Evolutionary conservation across 2,329 filamentous ascomycete species (phyloP).

Genomic region (Cryphonectria japonica): DNA sequence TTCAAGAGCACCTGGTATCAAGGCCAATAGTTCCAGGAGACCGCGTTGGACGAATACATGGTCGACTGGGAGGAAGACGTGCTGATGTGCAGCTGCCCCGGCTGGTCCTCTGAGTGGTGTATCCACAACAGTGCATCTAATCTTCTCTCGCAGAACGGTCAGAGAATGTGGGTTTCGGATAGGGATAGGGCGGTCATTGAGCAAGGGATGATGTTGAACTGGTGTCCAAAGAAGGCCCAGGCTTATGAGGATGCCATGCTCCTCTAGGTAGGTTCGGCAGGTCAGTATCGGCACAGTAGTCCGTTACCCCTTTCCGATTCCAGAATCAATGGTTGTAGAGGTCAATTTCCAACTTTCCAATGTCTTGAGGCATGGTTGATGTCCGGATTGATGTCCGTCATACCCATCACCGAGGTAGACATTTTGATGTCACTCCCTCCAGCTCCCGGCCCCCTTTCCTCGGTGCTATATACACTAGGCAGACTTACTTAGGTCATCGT

Average conservation of each 20-base stretch:
- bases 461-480: neutral
- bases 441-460: neutral
- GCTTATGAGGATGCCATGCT: neutral
- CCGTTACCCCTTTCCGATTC: neutral
- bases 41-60: neutral
- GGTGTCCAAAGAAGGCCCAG: neutral
- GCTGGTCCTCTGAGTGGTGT: neutral
- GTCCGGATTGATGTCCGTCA: neutral
- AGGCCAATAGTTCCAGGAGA: neutral
- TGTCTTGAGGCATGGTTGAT: too few relatives aligned
- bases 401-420: neutral
- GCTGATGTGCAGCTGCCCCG: conserved; percentile 11
- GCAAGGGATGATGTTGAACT: neutral
- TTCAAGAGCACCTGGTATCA: neutral
- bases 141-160: neutral
- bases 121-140: neutral
- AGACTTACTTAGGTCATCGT: neutral
- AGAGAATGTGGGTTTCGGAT: conserved; percentile 5
- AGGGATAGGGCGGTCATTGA: neutral
- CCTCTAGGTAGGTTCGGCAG: conserved; percentile 3
- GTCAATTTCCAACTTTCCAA: neutral
- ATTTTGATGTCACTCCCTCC: neutral
- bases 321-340: neutral
- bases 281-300: neutral
- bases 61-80: conserved; percentile 13